A percentile compares a stretch with the other conserved stretches of the same genome.
These are phyloP conservation scores for Lactarius sp. DNA, from an alignment of 768 basidiomycete genomes.

Conservation along the genomic window DNA sequence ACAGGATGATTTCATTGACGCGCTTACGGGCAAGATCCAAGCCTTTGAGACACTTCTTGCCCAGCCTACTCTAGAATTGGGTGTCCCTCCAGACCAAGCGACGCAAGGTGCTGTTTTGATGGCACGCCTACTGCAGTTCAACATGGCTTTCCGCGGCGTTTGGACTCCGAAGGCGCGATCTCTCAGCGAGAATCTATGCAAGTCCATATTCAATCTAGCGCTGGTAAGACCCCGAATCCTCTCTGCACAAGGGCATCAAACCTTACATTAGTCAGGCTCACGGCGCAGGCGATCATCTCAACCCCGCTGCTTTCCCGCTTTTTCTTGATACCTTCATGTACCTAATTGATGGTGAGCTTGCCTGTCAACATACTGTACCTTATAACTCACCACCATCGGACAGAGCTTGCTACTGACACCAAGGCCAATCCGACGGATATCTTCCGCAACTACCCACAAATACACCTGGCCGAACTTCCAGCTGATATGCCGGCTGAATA, in stretches of 20 bases:
- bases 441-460: conserved; percentile 58
- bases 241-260: neutral
- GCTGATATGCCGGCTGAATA: conserved; percentile 52
- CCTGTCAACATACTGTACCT: neutral
- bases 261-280: conserved; percentile 42
- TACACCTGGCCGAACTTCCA: conserved; percentile 48
- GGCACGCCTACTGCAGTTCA: conserved; percentile 66
- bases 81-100: conserved; percentile 22
- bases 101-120: conserved; percentile 50
- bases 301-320: conserved; percentile 56
- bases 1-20: conserved; percentile 54
- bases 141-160: conserved; percentile 54
- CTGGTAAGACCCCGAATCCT: conserved; percentile 19
- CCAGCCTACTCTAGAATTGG: conserved; percentile 23
- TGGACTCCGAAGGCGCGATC: conserved; percentile 54
- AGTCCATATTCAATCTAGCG: conserved; percentile 38
- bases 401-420: conserved; percentile 59
- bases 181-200: conserved; percentile 39
- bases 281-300: conserved; percentile 47
- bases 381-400: neutral
- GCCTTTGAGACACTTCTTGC: conserved; percentile 32
- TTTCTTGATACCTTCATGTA: conserved; percentile 72
- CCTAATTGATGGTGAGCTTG: conserved; percentile 60
- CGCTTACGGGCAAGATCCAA: conserved; percentile 45
- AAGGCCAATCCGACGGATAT: conserved; percentile 55